Conservation (phyloP, 2,329 filamentous ascomycete species). For the Penicillium hordei region DNA sequence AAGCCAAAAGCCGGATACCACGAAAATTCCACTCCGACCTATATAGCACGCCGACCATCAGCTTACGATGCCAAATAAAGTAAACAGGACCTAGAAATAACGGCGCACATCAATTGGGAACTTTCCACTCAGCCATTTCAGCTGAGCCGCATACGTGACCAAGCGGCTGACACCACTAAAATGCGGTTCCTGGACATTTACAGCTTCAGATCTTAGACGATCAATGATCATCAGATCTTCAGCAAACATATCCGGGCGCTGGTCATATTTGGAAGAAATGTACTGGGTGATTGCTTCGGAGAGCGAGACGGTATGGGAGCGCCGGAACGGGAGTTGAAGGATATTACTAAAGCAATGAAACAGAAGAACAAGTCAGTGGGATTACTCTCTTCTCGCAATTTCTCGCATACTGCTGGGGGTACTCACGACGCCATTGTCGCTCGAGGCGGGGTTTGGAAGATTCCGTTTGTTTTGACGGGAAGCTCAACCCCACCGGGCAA, state of each 20-base stretch:
- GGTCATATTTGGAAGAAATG: constrained; percentile 97
- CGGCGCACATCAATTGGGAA: constrained; percentile 82
- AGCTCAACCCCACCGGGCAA: constrained; percentile 33
- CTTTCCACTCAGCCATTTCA: constrained; percentile 90
- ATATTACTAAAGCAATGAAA: constrained; percentile 40
- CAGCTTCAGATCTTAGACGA: constrained; percentile 75
- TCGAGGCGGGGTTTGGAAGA: constrained; percentile 12
- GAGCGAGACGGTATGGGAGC: constrained; percentile 74
- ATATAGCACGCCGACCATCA: constrained; percentile 11
- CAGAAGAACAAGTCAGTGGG: not conserved
- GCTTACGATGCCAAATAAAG: not conserved
- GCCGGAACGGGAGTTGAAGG: constrained; percentile 82
- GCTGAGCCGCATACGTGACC: constrained; percentile 86
- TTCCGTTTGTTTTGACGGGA: constrained; percentile 32
- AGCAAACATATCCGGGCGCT: constrained; percentile 95
- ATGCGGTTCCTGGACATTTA: constrained; percentile 86
- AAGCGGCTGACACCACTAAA: constrained; percentile 81
- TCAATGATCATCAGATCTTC: constrained; percentile 87
- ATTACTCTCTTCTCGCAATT: not conserved
- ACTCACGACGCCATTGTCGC: constrained; percentile 40
- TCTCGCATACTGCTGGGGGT: not conserved
- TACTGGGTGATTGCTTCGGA: constrained; percentile 86
- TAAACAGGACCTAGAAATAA: constrained; percentile 10
- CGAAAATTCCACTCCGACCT: constrained; percentile 92
- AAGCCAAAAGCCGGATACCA: constrained; percentile 96